phyloP scores from a whole-genome alignment of 192 early-diverging fungal species.

The Backusella circina region DNA sequence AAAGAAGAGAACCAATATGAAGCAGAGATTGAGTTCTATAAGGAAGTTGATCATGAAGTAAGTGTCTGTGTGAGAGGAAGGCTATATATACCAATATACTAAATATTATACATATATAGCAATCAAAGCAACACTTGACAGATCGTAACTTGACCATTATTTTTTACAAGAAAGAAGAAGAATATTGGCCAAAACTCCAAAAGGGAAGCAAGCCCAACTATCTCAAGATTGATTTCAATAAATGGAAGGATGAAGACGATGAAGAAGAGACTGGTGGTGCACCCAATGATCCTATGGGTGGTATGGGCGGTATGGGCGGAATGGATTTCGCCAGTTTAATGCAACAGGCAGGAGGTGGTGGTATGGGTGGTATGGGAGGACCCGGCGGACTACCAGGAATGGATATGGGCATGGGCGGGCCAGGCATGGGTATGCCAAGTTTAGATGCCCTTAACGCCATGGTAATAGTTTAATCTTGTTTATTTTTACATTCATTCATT shows the following conservation, averaged over 20 bases:
- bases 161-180: constrained; percentile 67
- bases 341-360: constrained; percentile 41
- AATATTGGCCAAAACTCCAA: constrained; percentile 84
- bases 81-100: background rate
- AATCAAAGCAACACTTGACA: constrained; percentile 61
- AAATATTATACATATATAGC: constrained; percentile 11
- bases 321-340: constrained; percentile 64
- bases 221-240: constrained; percentile 88
- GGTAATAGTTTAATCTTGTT: background rate
- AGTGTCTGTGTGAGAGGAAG: background rate
- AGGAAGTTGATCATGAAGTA: constrained; percentile 71
- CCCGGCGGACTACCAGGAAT: constrained; percentile 8
- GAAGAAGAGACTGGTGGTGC: constrained; percentile 69
- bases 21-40: constrained; percentile 70
- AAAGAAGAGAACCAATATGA: constrained; percentile 63
- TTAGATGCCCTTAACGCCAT: background rate
- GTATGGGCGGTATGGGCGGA: constrained; percentile 39
- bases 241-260: constrained; percentile 94
- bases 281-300: constrained; percentile 37
- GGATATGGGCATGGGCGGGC: background rate
- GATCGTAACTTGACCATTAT: constrained; percentile 64
- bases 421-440: no score
- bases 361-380: constrained; percentile 49
- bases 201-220: constrained; percentile 70
- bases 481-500: background rate